These are phyloP conservation scores for Phytopythium litorale DNA, from an alignment of 352 stramenopile species.

Conservation along the genomic window DNA sequence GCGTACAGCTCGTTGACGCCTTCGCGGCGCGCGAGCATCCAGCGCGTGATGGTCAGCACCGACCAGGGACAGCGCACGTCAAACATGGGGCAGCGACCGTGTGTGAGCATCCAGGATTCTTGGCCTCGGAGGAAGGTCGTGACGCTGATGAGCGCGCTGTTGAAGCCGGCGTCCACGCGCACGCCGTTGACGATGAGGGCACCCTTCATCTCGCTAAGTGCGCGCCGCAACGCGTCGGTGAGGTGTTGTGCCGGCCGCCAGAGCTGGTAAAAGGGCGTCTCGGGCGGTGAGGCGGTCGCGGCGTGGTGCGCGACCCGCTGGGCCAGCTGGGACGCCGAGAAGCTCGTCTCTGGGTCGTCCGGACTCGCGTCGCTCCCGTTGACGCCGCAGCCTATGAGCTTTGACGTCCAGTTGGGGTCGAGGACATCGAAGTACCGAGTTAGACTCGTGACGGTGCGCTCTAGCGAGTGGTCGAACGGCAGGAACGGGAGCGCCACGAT, in stretches of 20 bases:
- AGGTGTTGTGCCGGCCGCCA: constrained; percentile 11
- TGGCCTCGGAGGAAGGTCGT: constrained; percentile 14
- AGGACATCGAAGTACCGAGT: constrained; percentile 13
- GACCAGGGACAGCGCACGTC: constrained; percentile 10
- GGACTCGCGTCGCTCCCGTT: constrained; percentile 6
- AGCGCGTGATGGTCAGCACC: constrained; percentile 5
- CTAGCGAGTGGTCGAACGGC: constrained; percentile 10
- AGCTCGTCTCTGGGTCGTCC: constrained; percentile 5
- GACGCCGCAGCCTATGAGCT: constrained; percentile 20
- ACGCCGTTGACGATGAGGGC: constrained; percentile 3
- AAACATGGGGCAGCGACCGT: constrained; percentile 11
- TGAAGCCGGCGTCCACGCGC: constrained; percentile 1
- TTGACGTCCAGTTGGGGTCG: constrained; percentile 22
- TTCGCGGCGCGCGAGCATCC: constrained; percentile 11
- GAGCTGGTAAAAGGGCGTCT: constrained; percentile 15
- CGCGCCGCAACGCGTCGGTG: constrained; percentile 9
- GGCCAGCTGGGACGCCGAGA: background rate
- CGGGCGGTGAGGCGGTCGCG: background rate
- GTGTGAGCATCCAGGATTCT: constrained; percentile 10
- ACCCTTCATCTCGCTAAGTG: constrained; percentile 12
- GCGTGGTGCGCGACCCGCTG: constrained; percentile 1
- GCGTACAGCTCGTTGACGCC: constrained; percentile 10
- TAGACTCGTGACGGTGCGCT: constrained; percentile 5
- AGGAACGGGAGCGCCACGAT: constrained; percentile 21
- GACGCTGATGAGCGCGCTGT: constrained; percentile 8